A percentile compares a stretch with the other conserved stretches of the same genome.
These are phyloP conservation scores for Alliaria petiolata DNA, from an alignment of 345 rosid species.

Conservation along the genomic window DNA sequence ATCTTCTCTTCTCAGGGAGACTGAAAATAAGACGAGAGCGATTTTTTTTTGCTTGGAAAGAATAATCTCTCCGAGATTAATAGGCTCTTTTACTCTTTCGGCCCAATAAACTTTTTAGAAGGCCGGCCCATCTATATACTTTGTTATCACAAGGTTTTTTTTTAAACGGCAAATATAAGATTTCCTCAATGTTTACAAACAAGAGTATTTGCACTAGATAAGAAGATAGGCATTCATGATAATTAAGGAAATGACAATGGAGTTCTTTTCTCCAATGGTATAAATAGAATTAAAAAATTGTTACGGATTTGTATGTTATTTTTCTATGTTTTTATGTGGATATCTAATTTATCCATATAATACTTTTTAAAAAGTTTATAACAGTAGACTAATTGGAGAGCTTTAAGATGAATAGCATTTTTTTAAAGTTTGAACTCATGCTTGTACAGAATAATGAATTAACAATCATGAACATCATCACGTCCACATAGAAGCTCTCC, in stretches of 20 bases:
- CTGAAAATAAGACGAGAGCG: not conserved
- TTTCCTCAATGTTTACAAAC: too few species aligned
- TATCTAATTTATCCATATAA: not conserved
- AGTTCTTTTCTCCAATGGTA: too few species aligned
- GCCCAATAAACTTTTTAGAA: not conserved
- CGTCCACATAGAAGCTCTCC: slow-evolving; percentile 51
- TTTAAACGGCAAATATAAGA: too few species aligned
- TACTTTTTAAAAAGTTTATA: too few species aligned
- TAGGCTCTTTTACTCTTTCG: not conserved
- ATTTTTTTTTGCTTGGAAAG: not conserved
- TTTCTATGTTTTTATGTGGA: too few species aligned
- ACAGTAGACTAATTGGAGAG: not conserved
- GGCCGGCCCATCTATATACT: not conserved
- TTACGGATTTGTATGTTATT: not conserved
- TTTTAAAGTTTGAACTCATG: too few species aligned
- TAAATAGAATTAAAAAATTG: too few species aligned
- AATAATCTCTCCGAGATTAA: not conserved
- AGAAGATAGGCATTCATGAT: too few species aligned
- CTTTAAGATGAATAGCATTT: not conserved
- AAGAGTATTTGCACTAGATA: too few species aligned
- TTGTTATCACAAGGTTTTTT: too few species aligned
- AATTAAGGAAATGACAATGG: too few species aligned
- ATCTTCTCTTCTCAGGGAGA: not conserved
- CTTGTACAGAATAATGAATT: too few species aligned
- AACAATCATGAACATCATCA: slow-evolving; percentile 45